These are phyloP conservation scores for Heterobasidion parviporum DNA, from an alignment of 1,284 basidiomycete species.

Conservation along the genomic window DNA sequence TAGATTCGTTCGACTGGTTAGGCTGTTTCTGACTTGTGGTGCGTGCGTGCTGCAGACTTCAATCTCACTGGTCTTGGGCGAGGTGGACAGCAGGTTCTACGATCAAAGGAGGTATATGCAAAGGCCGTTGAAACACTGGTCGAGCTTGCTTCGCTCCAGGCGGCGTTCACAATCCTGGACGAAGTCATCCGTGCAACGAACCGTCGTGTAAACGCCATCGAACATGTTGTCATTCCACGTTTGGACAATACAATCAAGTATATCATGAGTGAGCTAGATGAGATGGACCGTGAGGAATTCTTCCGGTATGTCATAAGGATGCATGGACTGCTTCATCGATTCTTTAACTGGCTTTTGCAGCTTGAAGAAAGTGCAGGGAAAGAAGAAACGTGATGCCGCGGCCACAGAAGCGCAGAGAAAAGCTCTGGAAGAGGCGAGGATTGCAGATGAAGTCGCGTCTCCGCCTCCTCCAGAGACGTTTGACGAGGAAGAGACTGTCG, in stretches of 20 bases:
- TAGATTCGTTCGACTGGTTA: background rate
- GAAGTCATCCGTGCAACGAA: slow-evolving; percentile 99
- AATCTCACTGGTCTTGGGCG: slow-evolving; percentile 96
- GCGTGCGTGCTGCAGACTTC: slow-evolving; percentile 61
- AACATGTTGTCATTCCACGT: slow-evolving; percentile 94
- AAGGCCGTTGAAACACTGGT: slow-evolving; percentile 97
- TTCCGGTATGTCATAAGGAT: slow-evolving; percentile 53
- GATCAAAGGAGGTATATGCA: slow-evolving; percentile 91
- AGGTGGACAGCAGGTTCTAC: slow-evolving; percentile 94
- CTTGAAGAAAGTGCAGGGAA: slow-evolving; percentile 93
- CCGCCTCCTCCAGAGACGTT: slow-evolving; percentile 11
- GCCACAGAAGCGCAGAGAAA: slow-evolving; percentile 15
- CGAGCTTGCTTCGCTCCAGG: slow-evolving; percentile 94
- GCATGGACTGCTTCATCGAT: no score
- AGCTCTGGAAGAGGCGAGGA: background rate
- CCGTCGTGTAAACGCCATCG: slow-evolving; percentile 96
- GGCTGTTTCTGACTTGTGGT: background rate
- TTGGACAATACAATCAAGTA: slow-evolving; percentile 98
- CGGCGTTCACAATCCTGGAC: slow-evolving; percentile 97
- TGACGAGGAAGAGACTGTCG: slow-evolving; percentile 27
- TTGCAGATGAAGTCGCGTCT: background rate
- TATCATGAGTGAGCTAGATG: slow-evolving; percentile 91
- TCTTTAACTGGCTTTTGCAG: slow-evolving; percentile 25
- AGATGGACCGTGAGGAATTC: slow-evolving; percentile 98
- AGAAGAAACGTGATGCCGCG: slow-evolving; percentile 85